Evolutionary conservation across 2,329 filamentous ascomycete genomes (phyloP), one percentile per base, ranked within the genome.

Genomic region (Fusarium paranaense): DNA sequence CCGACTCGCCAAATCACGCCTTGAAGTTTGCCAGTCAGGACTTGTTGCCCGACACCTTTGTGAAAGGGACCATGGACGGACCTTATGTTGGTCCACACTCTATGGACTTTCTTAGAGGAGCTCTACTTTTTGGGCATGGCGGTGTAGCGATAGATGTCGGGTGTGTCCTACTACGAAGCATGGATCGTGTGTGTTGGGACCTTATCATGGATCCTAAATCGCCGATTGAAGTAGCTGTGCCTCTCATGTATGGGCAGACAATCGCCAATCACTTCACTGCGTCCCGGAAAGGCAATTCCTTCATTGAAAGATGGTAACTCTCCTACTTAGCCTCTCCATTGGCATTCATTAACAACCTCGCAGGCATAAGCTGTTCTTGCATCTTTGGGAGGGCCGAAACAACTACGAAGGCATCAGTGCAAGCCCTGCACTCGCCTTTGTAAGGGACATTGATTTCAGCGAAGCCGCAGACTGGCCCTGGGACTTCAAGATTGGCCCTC

Each of bases 121-220:
- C 83, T n/a, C 77, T 81, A 7, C 69, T 86, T 16, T 80, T 80
- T 59, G 68, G 74, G 18, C 81, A 84, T 61, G 84, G 84, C 8
- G 84, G 84, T 25, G 82, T 81, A 0, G 84, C 81, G 77, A 79
- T 85, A 69, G 84, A 86, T 65, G 82, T 85, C 6, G 83, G 83
- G 6, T 80, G 77, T 47, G 79, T 85, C 18, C 66, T 85, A n/a
- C 74, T 84, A 35, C 75, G 83, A 6, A 70, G 75, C 32, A 74
- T 85, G 30, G 83, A 85, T 63, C 73, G 78, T 16, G 77, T 85
- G 38, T 84, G 82, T 52, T 85, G 83, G 84, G 67, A 80, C 22
- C 64, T 78, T 37, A 75, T 85, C n/a, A 74, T 76, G 33, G 82
- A 85, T 67, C 76, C 81, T 2, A 45, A 62, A 1, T 78, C 75